Base-by-base conservation (phyloP, 805 yeast genomes). In the Lachancea cidri region DNA sequence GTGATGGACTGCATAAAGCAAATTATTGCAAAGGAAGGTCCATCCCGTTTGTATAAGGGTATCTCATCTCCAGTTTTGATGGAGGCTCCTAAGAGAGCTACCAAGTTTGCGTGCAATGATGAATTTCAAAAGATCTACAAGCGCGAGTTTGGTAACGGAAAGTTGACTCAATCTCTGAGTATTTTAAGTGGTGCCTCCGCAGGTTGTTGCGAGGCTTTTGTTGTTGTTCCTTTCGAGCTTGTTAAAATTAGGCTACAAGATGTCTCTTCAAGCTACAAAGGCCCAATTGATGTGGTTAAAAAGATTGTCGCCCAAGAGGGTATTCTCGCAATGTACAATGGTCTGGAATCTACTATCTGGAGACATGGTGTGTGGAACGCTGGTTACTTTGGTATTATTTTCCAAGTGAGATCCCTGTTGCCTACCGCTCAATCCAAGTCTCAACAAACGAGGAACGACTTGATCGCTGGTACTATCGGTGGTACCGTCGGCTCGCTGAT, bases 1-100 rank as follows among this genome's bases (percentile, higher is more conserved):
- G 84, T 94, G 60, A 53, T 88, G 45, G 93, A 86, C 60, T 86
- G 96, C 62, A 65, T 93, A 53, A 66, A 73, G 48, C 88, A 89
- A 66, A 91, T 93, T 53, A 75, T 93, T 54, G 78, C 76, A 55
- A 80, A 77, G 52, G 98, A 93, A 65, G 98, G 98, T 38, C 73
- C 79, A 32, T 67, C 83, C 8, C 74, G 93, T 48, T 74, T 91
- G 44, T 93, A 93, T 68, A 81, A 89, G 60, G 99, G 99, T 51
- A 93, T 93, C 56, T 70, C 85, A 22, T 96, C 98, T 17, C 99
- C 99, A 25, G 86, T 93, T 53, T 72, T 93, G 57, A 93, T 93
- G 98, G 99, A 93, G 66, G 98, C 98, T 11, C 98, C 98, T 50
- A 93, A 93, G 73, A 81, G 99, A 71, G 98, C 98, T 32, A 89